phyloP scores from a whole-genome alignment of 116 monocot genomes.

The Dioscorea cayenensis region DNA sequence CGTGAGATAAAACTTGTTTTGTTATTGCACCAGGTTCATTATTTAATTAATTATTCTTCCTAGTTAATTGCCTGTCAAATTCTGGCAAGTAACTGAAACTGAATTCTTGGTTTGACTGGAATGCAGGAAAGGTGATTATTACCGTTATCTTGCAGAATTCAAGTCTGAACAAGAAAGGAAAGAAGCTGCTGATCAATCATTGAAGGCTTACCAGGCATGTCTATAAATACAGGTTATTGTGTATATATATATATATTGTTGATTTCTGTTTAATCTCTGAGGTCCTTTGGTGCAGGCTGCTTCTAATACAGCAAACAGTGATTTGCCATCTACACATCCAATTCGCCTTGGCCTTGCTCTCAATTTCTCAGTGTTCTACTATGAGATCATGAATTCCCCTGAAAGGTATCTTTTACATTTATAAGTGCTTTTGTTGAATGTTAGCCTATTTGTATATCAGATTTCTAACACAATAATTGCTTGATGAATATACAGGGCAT shows the following conservation, averaged over 20 bases:
- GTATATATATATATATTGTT: not conserved
- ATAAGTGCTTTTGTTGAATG: not conserved
- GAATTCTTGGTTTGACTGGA: not conserved
- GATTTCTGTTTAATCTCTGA: not conserved
- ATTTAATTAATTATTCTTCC: too few relatives aligned
- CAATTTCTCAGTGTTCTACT: constrained; percentile 69
- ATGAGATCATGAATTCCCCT: constrained; percentile 58
- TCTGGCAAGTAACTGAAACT: not conserved
- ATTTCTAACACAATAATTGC: not conserved
- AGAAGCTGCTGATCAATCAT: constrained; percentile 46
- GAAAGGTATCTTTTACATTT: constrained; percentile 27
- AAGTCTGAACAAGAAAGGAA: constrained; percentile 40
- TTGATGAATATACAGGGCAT: constrained; percentile 37
- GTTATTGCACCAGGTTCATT: too few relatives aligned
- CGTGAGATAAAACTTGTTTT: too few relatives aligned
- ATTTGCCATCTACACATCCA: constrained; percentile 64
- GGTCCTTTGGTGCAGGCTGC: not conserved
- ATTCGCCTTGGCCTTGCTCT: constrained; percentile 70
- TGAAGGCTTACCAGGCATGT: constrained; percentile 49
- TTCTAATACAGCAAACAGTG: constrained; percentile 27
- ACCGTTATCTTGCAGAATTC: constrained; percentile 57
- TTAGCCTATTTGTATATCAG: not conserved
- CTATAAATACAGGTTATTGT: not conserved
- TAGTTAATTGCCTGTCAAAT: not conserved
- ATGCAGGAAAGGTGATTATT: constrained; percentile 71